Percentiles rank a stretch among this genome's conserved stretches.
These are phyloP conservation scores for Oryza officinalis DNA, from an alignment of 176 grass and related monocot species.

Conservation along the genomic window DNA sequence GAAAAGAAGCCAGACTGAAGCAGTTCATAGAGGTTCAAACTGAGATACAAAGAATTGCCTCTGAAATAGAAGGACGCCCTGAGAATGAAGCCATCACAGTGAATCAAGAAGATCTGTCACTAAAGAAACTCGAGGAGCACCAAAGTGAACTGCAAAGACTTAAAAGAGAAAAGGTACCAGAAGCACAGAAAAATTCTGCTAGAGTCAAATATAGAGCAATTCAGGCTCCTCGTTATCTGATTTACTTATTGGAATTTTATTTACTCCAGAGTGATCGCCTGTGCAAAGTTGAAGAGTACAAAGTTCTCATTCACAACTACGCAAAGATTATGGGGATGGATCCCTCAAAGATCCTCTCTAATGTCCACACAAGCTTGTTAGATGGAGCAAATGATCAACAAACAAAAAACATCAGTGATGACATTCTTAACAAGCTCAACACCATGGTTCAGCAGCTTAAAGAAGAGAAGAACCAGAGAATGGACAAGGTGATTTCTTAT, in stretches of 20 bases:
- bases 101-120: slow-evolving; percentile 83
- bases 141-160: slow-evolving; percentile 77
- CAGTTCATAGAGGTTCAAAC: slow-evolving; percentile 79
- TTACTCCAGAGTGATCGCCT: slow-evolving; percentile 72
- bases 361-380: slow-evolving; percentile 78
- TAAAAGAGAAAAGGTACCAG: slow-evolving; percentile 81
- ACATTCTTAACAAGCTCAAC: slow-evolving; percentile 72
- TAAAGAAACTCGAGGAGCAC: slow-evolving; percentile 86
- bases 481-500: slow-evolving; percentile 76
- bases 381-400: slow-evolving; percentile 59
- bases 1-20: slow-evolving; percentile 76
- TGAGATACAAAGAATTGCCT: slow-evolving; percentile 75
- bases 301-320: slow-evolving; percentile 65
- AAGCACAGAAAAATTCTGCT: not conserved
- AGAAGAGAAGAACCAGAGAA: slow-evolving; percentile 78
- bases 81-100: slow-evolving; percentile 52
- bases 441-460: slow-evolving; percentile 80
- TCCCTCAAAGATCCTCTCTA: slow-evolving; percentile 63
- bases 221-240: not conserved
- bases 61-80: slow-evolving; percentile 66
- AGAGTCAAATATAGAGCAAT: not conserved
- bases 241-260: slow-evolving; percentile 2
- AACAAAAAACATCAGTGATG: slow-evolving; percentile 86
- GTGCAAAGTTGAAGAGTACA: slow-evolving; percentile 86
- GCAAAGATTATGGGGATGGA: slow-evolving; percentile 88